Percentiles rank a stretch among this genome's conserved stretches.
These are phyloP conservation scores for Globisporangium recalcitrans DNA, from an alignment of 352 stramenopile genomes.

Conservation along the genomic window DNA sequence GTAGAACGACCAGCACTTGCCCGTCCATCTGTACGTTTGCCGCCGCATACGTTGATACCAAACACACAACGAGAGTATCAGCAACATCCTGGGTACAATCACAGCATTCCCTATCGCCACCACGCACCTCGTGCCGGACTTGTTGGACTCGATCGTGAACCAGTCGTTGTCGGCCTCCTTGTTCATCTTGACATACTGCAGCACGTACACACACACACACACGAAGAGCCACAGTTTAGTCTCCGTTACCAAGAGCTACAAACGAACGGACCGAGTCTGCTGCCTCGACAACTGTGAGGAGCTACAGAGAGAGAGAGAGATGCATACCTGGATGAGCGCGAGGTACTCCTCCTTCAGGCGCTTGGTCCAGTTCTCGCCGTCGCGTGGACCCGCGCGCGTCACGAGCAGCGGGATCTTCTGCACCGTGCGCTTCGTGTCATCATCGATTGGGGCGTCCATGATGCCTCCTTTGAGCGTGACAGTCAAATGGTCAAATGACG, in stretches of 20 bases:
- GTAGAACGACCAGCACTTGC: slow-evolving; percentile 88
- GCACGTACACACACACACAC: neutral
- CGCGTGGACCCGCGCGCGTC: slow-evolving; percentile 69
- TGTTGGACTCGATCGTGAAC: slow-evolving; percentile 87
- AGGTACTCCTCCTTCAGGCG: slow-evolving; percentile 87
- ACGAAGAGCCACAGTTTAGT: neutral
- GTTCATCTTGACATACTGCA: slow-evolving; percentile 85
- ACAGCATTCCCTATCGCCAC: neutral
- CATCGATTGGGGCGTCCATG: slow-evolving; percentile 80
- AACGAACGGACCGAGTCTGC: neutral
- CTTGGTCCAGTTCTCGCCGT: slow-evolving; percentile 75
- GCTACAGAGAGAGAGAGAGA: neutral
- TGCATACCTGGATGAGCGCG: slow-evolving; percentile 65
- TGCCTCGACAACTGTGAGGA: neutral
- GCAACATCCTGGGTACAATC: slow-evolving; percentile 1
- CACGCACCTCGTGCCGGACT: slow-evolving; percentile 57
- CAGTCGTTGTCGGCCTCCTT: slow-evolving; percentile 88
- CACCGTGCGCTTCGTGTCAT: slow-evolving; percentile 74
- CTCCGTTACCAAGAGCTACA: neutral
- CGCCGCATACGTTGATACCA: neutral
- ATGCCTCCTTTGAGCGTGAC: too few species aligned
- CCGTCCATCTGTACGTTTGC: slow-evolving; percentile 45
- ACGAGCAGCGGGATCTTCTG: slow-evolving; percentile 83
- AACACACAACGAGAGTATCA: neutral
- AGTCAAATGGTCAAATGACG: too few species aligned